Percentiles rank a stretch among this genome's conserved stretches.
phyloP scores from a whole-genome alignment of 169 alveolate species.

The Plasmodium adleri region DNA sequence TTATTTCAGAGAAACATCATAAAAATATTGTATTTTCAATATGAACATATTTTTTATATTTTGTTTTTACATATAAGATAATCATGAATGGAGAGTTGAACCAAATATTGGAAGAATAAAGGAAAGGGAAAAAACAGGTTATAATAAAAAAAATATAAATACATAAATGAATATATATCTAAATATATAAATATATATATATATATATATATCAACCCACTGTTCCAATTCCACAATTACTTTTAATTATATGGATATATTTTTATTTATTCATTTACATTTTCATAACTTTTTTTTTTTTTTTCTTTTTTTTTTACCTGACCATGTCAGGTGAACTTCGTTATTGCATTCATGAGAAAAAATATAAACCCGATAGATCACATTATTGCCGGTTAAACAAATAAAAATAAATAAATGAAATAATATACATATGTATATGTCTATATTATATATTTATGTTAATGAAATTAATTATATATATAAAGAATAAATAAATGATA shows the following conservation, averaged over 20 bases:
- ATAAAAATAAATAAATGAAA: too few species aligned
- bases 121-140: conserved; percentile 53
- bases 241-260: too few species aligned
- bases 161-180: neutral
- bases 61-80: conserved; percentile 1
- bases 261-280: too few species aligned
- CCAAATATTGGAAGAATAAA: conserved; percentile 54
- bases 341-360: conserved; percentile 72
- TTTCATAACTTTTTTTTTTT: too few species aligned
- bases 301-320: conserved; percentile 25
- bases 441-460: neutral
- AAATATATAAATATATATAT: neutral
- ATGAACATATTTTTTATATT: too few species aligned
- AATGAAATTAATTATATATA: neutral
- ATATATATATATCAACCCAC: neutral
- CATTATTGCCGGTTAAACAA: conserved; percentile 87
- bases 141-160: neutral
- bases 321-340: conserved; percentile 62
- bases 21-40: too few species aligned
- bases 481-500: neutral
- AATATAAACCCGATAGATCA: conserved; percentile 90
- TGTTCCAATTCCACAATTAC: neutral
- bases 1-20: neutral
- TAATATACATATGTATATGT: neutral
- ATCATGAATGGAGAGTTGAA: conserved; percentile 49